Base-by-base conservation (phyloP, 345 rosid species). In the Eucalyptus paniculata region DNA sequence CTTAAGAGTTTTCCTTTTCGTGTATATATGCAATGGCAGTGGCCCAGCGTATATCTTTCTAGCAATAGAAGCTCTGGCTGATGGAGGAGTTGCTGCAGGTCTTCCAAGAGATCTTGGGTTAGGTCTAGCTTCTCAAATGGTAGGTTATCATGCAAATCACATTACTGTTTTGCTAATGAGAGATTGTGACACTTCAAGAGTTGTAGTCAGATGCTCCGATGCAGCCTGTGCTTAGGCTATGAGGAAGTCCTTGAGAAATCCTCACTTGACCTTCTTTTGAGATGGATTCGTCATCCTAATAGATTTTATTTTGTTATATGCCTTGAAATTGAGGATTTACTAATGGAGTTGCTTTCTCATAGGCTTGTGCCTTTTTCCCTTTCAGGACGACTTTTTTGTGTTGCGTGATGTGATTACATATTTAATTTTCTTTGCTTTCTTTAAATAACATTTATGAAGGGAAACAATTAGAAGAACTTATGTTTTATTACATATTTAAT, bases 41-140 rank as follows among this genome's bases (percentile, higher is more conserved):
- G 99, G 99, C 65, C 99, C 99, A 69, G 99, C 99, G 13, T 97
- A 96, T 89, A 88, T 98, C 82, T 97, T 88, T 93, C 89, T 97
- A 86, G 97, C 99, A 42, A 98, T 98, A 90, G 99, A 98, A 94
- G 98, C 99, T 88, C 92, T 98, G 90, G 99, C 97, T 88, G 99
- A 98, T 93, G 99, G 99, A 77, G 99, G 98, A 87, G 99, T 97
- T 72, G 97, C 99, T 90, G 99, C 99, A 51, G 99, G 99, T 90
- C 91, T 98, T 85, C 98, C 98, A 2, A 96, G 99, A 89, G 99
- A 97, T 32, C 98, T 98, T 60, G 98, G 96, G 8, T 62, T 95
- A 67, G 91, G 95, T 88, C 95, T 97, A 88, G 99, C 99, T 90
- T 94, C 99, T 89, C 98, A 97, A 91, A 96, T 96, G 30, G 99